A percentile compares a stretch with the other conserved stretches of the same genome.
phyloP scores from a whole-genome alignment of 129 eudicot species.

The Deinandra increscens region DNA sequence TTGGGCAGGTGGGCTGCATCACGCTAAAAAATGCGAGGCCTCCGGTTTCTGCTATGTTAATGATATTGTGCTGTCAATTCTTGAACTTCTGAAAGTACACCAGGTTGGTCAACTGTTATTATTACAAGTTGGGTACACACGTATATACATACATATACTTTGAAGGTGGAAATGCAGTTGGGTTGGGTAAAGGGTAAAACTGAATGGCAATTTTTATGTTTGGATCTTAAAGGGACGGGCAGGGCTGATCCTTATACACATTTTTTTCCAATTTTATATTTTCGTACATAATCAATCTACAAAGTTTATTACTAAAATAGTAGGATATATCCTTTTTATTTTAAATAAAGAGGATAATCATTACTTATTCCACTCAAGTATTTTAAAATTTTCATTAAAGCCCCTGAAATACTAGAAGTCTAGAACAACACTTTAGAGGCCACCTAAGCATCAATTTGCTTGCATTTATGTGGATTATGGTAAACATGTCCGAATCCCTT shows the following conservation, averaged over 20 bases:
- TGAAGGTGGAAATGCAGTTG: neutral
- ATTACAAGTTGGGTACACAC: neutral
- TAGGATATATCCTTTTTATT: neutral
- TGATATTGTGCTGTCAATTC: constrained; percentile 69
- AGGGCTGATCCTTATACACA: neutral
- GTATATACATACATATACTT: no score
- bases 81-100: constrained; percentile 68
- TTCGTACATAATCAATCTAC: no score
- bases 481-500: neutral
- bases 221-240: neutral
- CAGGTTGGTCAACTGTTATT: constrained; percentile 43
- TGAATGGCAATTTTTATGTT: neutral
- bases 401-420: neutral
- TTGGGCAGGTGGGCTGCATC: constrained; percentile 85
- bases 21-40: constrained; percentile 82
- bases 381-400: neutral
- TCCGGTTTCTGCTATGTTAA: constrained; percentile 78
- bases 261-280: neutral
- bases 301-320: neutral
- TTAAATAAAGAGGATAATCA: neutral
- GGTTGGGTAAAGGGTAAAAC: neutral
- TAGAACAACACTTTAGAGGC: neutral
- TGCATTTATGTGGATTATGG: neutral
- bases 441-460: neutral
- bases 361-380: neutral